These are phyloP conservation scores for Fusarium papillatum DNA, from an alignment of 2,329 filamentous ascomycete genomes.

Conservation along the genomic window DNA sequence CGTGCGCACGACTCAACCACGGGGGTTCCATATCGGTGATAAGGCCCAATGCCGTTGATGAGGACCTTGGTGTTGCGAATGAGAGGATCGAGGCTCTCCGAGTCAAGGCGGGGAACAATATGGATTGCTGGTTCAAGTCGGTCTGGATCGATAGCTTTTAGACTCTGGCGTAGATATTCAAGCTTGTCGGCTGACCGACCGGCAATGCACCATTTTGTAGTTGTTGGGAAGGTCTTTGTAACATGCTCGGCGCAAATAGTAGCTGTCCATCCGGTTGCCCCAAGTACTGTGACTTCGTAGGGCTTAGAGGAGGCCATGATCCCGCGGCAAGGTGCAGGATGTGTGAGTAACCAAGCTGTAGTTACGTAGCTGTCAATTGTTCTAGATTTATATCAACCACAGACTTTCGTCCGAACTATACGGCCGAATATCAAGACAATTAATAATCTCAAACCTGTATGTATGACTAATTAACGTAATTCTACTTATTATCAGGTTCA, in stretches of 20 bases:
- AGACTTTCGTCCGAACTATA: background rate
- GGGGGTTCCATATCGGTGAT: conserved; percentile 3
- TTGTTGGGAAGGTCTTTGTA: background rate
- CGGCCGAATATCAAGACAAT: background rate
- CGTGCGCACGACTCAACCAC: background rate
- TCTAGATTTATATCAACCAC: background rate
- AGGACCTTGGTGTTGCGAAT: background rate
- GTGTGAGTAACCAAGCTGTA: background rate
- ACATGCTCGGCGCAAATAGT: background rate
- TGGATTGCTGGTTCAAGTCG: background rate
- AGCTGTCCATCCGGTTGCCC: background rate
- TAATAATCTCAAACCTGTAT: background rate
- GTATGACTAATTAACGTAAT: background rate
- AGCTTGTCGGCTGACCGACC: conserved; percentile 6
- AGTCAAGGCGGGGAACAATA: background rate
- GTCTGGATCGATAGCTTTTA: background rate
- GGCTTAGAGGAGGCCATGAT: background rate
- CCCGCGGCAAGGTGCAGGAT: background rate
- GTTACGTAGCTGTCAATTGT: background rate
- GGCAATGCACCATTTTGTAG: conserved; percentile 6
- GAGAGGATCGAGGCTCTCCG: background rate
- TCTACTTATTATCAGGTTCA: background rate
- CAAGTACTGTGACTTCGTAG: background rate
- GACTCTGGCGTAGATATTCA: background rate
- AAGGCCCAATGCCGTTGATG: conserved; percentile 9